Evolutionary conservation across 2,329 filamentous ascomycete species (phyloP).

Genomic region (Myrmaecium sp.): DNA sequence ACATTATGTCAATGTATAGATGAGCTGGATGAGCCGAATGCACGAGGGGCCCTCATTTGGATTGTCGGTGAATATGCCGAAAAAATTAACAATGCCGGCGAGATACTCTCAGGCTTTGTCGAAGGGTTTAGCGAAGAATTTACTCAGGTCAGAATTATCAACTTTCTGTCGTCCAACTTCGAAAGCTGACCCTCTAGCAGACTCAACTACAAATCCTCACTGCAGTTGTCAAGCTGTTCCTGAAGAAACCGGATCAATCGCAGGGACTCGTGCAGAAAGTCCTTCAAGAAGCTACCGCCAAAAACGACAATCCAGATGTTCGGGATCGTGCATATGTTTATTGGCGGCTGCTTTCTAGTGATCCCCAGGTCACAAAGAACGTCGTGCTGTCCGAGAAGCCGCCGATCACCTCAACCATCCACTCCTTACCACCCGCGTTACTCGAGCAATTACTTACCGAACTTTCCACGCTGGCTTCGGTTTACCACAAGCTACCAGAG

Average conservation of each 20-base stretch:
- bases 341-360: slow-evolving; percentile 88
- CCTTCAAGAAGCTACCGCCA: slow-evolving; percentile 75
- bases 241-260: slow-evolving; percentile 88
- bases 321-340: slow-evolving; percentile 95
- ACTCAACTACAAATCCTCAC: slow-evolving; percentile 97
- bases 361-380: slow-evolving; percentile 79
- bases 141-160: slow-evolving; percentile 50
- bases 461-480: slow-evolving; percentile 85
- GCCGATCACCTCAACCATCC: slow-evolving; percentile 85
- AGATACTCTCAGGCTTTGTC: slow-evolving; percentile 81
- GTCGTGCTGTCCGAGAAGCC: slow-evolving; percentile 91
- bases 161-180: slow-evolving; percentile 2
- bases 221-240: slow-evolving; percentile 89
- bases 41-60: slow-evolving; percentile 86
- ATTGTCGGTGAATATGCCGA: slow-evolving; percentile 98
- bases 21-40: slow-evolving; percentile 85
- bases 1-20: slow-evolving; percentile 94
- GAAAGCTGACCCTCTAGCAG: slow-evolving; percentile 30
- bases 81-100: slow-evolving; percentile 97
- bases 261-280: slow-evolving; percentile 90
- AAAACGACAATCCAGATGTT: slow-evolving; percentile 96
- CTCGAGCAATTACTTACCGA: slow-evolving; percentile 83
- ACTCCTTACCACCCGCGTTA: slow-evolving; percentile 64
- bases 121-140: slow-evolving; percentile 94
- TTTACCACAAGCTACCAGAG: slow-evolving; percentile 96